phyloP scores from a whole-genome alignment of 2,329 filamentous ascomycete species.

The Calonectria crousiana region DNA sequence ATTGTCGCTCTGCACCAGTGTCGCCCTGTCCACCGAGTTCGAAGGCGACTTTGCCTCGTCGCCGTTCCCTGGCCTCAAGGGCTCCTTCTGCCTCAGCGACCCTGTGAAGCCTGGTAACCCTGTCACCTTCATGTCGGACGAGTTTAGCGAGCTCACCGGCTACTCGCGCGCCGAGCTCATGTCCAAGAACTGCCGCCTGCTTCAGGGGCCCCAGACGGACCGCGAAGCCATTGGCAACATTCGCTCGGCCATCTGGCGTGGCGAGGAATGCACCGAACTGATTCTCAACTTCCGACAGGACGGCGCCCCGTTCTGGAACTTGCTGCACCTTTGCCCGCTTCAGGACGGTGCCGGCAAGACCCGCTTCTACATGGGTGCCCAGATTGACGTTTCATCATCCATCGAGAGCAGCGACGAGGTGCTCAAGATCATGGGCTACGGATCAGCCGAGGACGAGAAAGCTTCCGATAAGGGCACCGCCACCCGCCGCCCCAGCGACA shows the following conservation, averaged over 20 bases:
- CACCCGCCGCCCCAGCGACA: constrained; percentile 33
- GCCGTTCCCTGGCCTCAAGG: constrained; percentile 66
- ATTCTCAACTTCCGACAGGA: constrained; percentile 64
- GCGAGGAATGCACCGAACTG: constrained; percentile 61
- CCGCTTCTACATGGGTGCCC: constrained; percentile 66
- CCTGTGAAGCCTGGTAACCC: constrained; percentile 63
- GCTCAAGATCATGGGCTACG: constrained; percentile 60
- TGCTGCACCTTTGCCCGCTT: constrained; percentile 41
- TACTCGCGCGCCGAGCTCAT: constrained; percentile 61
- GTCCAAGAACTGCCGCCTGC: constrained; percentile 61
- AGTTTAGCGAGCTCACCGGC: constrained; percentile 65
- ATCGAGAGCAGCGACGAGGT: constrained; percentile 64
- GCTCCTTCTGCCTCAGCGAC: constrained; percentile 70
- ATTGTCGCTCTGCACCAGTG: constrained; percentile 58
- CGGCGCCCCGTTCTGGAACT: constrained; percentile 56
- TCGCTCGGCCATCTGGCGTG: constrained; percentile 53
- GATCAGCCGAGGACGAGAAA: constrained; percentile 41
- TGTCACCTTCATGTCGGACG: constrained; percentile 62
- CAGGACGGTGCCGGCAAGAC: constrained; percentile 60
- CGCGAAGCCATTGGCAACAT: constrained; percentile 55
- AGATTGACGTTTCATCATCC: constrained; percentile 69
- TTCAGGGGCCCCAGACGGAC: constrained; percentile 63
- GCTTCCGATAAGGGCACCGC: constrained; percentile 1
- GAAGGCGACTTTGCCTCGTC: constrained; percentile 45
- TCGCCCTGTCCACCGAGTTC: constrained; percentile 55